A percentile compares a stretch with the other conserved stretches of the same genome.
These are phyloP conservation scores for Sporormia fimetaria DNA, from an alignment of 495 filamentous ascomycete genomes.

Conservation along the genomic window DNA sequence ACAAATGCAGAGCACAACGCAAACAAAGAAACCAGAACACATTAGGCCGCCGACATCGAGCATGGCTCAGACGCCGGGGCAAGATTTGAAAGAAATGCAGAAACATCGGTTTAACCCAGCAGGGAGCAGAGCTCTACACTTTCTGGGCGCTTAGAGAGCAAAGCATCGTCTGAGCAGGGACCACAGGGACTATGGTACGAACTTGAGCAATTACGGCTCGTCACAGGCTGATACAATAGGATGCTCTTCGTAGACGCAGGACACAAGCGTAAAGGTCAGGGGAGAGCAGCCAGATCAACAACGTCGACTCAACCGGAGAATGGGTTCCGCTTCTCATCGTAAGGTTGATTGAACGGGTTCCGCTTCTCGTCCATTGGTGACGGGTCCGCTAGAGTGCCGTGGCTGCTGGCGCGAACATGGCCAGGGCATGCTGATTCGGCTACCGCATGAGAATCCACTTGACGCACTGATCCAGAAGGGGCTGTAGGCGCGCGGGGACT, in stretches of 20 bases:
- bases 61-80: not conserved
- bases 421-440: constrained; percentile 27
- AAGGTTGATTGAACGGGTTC: constrained; percentile 18
- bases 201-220: constrained; percentile 32
- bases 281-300: constrained; percentile 24
- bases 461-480: constrained; percentile 27
- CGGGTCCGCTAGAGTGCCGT: constrained; percentile 28
- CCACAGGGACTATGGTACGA: constrained; percentile 30
- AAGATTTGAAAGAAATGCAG: constrained; percentile 11
- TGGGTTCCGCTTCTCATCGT: constrained; percentile 27
- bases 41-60: constrained; percentile 1
- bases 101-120: constrained; percentile 23
- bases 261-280: constrained; percentile 31
- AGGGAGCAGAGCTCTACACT: constrained; percentile 13
- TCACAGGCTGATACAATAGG: constrained; percentile 20
- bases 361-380: constrained; percentile 28
- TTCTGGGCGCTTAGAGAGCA: constrained; percentile 15
- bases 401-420: constrained; percentile 30
- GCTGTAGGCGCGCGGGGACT: constrained; percentile 8
- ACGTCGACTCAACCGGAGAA: constrained; percentile 28
- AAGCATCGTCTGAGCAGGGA: constrained; percentile 10
- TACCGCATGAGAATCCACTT: constrained; percentile 28
- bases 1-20: constrained; percentile 31
- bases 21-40: constrained; percentile 24
- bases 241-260: constrained; percentile 24